These are phyloP conservation scores for Danielozyma ontarioensis DNA, from an alignment of 805 yeast species.

Conservation along the genomic window DNA sequence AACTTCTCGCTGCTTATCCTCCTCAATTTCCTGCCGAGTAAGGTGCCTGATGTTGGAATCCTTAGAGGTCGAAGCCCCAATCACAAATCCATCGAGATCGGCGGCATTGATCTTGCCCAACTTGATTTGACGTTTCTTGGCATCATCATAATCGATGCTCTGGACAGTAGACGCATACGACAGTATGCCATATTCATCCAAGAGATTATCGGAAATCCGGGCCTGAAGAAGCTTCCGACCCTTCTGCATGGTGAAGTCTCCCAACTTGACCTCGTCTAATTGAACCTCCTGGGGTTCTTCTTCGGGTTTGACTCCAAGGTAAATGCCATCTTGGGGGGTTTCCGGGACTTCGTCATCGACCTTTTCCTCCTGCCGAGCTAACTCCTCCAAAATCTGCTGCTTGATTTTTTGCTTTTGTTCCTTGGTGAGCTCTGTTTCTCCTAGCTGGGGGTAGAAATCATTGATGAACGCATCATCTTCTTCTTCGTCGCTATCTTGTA, in stretches of 20 bases:
- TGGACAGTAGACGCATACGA: slow-evolving; percentile 22
- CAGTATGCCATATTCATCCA: slow-evolving; percentile 36
- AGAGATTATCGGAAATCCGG: slow-evolving; percentile 25
- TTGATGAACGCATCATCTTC: slow-evolving; percentile 35
- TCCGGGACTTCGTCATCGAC: slow-evolving; percentile 8
- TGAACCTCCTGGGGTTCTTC: slow-evolving; percentile 6
- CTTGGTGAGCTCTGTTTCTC: slow-evolving; percentile 24
- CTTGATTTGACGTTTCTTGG: slow-evolving; percentile 10
- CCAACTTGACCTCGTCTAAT: slow-evolving; percentile 8
- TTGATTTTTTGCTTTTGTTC: slow-evolving; percentile 34
- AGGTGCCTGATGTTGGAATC: slow-evolving; percentile 11
- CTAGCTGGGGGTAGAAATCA: slow-evolving; percentile 36
- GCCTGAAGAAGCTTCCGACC: slow-evolving; percentile 26
- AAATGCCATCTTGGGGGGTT: slow-evolving; percentile 34
- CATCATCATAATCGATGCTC: slow-evolving; percentile 23
- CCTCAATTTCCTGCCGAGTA: slow-evolving; percentile 22
- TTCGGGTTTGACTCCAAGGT: slow-evolving; percentile 22
- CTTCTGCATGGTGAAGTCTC: slow-evolving; percentile 5
- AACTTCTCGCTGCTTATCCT: slow-evolving; percentile 16
- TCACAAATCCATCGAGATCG: slow-evolving; percentile 31
- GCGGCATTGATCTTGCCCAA: slow-evolving; percentile 18
- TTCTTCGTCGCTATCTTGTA: slow-evolving; percentile 27
- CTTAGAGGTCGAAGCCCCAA: slow-evolving; percentile 22
- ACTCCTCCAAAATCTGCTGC: slow-evolving; percentile 25
- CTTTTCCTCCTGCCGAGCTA: slow-evolving; percentile 10